Evolutionary conservation across 495 filamentous ascomycete species (phyloP).

Genomic region (Lophium mytilinum): DNA sequence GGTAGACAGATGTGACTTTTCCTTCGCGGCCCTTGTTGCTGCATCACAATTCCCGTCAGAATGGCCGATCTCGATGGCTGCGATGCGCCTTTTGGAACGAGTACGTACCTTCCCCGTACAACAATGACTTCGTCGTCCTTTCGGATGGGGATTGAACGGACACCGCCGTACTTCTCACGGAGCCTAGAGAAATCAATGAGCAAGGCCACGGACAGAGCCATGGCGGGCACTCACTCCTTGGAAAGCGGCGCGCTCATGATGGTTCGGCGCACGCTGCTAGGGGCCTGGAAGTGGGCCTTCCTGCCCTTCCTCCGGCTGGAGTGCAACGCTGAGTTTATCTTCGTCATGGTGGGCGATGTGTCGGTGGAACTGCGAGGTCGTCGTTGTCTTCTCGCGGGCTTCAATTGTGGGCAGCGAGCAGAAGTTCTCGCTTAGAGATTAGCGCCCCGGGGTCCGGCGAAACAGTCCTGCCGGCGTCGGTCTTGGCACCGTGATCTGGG

Average conservation of each 20-base stretch:
- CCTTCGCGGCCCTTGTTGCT: slow-evolving; percentile 80
- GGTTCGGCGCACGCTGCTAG: slow-evolving; percentile 79
- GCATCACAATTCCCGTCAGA: no score
- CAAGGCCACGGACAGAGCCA: no score
- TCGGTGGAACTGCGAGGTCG: slow-evolving; percentile 9
- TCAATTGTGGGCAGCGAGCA: slow-evolving; percentile 11
- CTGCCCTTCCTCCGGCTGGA: slow-evolving; percentile 94
- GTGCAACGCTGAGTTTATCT: slow-evolving; percentile 57
- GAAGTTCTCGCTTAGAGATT: slow-evolving; percentile 15
- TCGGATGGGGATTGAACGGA: slow-evolving; percentile 94
- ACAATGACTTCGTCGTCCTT: slow-evolving; percentile 94
- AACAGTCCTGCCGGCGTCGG: neutral
- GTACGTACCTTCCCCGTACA: slow-evolving; percentile 54
- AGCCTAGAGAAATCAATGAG: slow-evolving; percentile 29
- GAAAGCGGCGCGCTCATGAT: slow-evolving; percentile 52
- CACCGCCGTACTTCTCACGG: slow-evolving; percentile 93
- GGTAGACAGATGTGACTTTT: slow-evolving; percentile 93
- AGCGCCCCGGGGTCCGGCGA: slow-evolving; percentile 2
- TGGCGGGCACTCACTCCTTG: neutral
- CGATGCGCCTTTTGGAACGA: no score
- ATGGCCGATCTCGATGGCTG: no score
- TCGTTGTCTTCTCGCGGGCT: slow-evolving; percentile 4
- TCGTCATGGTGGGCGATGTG: slow-evolving; percentile 41
- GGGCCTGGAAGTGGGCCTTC: slow-evolving; percentile 92
- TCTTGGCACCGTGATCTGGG: neutral